Evolutionary conservation across 768 basidiomycete genomes (phyloP), one percentile per base, ranked within the genome.

Genomic region (Suillus spraguei): DNA sequence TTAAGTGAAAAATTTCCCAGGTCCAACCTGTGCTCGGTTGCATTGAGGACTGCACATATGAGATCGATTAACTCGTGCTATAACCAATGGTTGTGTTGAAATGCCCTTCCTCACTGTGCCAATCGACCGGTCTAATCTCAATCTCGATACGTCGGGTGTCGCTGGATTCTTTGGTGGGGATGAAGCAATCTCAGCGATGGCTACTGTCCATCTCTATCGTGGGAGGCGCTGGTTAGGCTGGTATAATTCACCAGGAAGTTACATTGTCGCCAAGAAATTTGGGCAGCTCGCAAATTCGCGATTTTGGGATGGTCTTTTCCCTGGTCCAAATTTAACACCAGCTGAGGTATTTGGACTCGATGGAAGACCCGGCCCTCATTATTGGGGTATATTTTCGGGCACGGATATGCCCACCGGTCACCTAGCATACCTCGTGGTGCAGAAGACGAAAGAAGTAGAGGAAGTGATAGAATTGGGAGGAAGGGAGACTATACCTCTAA

Each of bases 221-320:
- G 70, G 70, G 28, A 70, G 72, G 58, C 71, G 69, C 42, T 79
- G 73, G 74, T 62, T 78, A 16, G 78, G 77, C 20, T 78, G 74
- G 74, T 78, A 78, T 35, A 79, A 78, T 59, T 75, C 70, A n/a
- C 77, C 76, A 0, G 78, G 77, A 36, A 70, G 64, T 11, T 75
- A 73, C 41, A 59, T 60, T 5, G 67, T 78, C 42, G 77, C 76
- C 22, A 72, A 68, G 52, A 67, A 69, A 10, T 77, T 77, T 59
- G 72, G 72, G 2, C 67, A 67, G 11, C 70, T 78, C 58, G 68
- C 72, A 1, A 67, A 66, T 16, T 63, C 70, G 1, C 66, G 66
- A n/a, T 60, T 69, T 47, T 77, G 72, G 72, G 61, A 69, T 46
- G 71, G 69, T 1, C 59, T 76, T 3, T 66, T 69, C 36, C 71